Evolutionary conservation across 139 green algal species (phyloP).

Genomic region (Coelastrella sp.): DNA sequence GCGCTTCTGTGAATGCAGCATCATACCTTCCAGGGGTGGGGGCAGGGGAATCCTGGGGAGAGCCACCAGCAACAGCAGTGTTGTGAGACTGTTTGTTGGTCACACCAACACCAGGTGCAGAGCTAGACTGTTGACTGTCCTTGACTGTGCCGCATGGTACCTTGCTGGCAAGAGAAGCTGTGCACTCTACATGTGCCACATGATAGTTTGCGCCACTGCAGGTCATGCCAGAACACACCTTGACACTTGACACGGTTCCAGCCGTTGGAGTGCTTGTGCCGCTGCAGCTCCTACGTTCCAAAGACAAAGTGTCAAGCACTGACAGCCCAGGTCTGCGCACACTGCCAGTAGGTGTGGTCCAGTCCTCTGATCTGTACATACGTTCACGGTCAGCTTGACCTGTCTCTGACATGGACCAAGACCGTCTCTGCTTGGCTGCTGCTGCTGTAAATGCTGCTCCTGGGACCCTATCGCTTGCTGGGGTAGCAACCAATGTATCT

Average conservation of each 20-base stretch:
- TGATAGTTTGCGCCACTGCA: not conserved
- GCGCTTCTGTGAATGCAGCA: conserved; percentile 32
- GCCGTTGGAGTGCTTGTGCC: not conserved
- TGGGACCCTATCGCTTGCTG: not conserved
- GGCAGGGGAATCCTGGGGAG: not conserved
- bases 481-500: not conserved
- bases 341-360: not conserved
- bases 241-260: not conserved
- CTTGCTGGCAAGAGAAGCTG: too few species aligned
- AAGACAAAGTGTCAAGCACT: not conserved
- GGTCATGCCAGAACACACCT: not conserved
- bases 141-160: too few species aligned
- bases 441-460: not conserved
- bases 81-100: not conserved
- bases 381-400: not conserved
- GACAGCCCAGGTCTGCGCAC: not conserved
- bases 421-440: not conserved
- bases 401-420: not conserved
- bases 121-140: too few species aligned
- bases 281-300: not conserved
- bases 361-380: conserved; percentile 20
- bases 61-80: not conserved
- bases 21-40: not conserved
- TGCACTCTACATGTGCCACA: too few species aligned
- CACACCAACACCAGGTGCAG: too few species aligned